These are phyloP conservation scores for Salix koriyanagi DNA, from an alignment of 345 rosid genomes.

Conservation along the genomic window DNA sequence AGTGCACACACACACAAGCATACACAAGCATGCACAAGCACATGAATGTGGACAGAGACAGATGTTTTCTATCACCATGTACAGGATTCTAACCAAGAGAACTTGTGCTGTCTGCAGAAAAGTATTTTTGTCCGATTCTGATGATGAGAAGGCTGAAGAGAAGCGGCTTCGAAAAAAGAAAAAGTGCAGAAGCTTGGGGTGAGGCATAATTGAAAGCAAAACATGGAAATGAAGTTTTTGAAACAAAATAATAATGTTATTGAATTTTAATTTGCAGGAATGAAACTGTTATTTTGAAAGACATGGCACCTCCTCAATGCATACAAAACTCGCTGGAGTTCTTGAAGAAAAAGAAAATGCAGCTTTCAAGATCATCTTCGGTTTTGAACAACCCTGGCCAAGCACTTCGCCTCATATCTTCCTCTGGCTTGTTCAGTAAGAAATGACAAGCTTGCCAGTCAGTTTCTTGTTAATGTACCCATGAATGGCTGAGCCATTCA, in stretches of 20 bases:
- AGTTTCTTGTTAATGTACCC: background rate
- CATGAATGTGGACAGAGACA: background rate
- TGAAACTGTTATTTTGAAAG: constrained; percentile 62
- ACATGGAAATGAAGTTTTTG: no score
- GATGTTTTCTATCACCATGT: background rate
- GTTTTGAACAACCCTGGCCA: constrained; percentile 68
- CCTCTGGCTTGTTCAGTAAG: constrained; percentile 47
- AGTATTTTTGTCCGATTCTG: constrained; percentile 55
- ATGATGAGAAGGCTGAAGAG: constrained; percentile 42
- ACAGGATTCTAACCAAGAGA: background rate
- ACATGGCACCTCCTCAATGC: constrained; percentile 68
- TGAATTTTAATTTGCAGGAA: constrained; percentile 37
- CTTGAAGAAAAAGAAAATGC: constrained; percentile 74
- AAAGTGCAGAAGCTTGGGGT: constrained; percentile 68
- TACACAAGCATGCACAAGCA: background rate
- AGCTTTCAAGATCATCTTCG: constrained; percentile 67
- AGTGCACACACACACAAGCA: background rate
- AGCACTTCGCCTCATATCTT: constrained; percentile 67
- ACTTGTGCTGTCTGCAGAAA: constrained; percentile 38
- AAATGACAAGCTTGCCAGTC: constrained; percentile 8
- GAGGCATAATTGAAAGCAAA: constrained; percentile 1
- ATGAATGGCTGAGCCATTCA: background rate
- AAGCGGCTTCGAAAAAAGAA: constrained; percentile 43
- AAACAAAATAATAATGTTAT: background rate
- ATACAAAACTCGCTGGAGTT: constrained; percentile 67